phyloP scores from a whole-genome alignment of 2,329 filamentous ascomycete species.

The Cladosporium cucumerinum region DNA sequence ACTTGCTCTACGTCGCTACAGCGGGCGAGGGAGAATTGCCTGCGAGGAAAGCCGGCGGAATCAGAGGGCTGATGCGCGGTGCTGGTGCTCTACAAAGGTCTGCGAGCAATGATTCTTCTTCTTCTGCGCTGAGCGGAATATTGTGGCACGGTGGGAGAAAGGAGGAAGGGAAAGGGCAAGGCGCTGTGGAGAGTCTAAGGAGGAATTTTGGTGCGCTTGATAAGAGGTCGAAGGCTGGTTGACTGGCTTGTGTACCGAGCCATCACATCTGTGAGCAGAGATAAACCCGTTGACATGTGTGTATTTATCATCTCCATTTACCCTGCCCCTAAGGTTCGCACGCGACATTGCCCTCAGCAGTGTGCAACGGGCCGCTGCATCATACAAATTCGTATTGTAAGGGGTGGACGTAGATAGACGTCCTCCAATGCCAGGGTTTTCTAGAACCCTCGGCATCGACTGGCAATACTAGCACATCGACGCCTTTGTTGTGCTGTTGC shows the following conservation, averaged over 20 bases:
- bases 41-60: constrained; percentile 52
- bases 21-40: constrained; percentile 67
- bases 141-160: constrained; percentile 19
- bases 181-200: constrained; percentile 31
- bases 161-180: constrained; percentile 23
- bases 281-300: background rate
- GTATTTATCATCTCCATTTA: too few relatives aligned
- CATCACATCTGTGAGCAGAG: background rate
- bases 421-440: background rate
- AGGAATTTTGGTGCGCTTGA: constrained; percentile 11
- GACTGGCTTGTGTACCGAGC: background rate
- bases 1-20: constrained; percentile 83
- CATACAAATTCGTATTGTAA: background rate
- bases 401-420: accelerated
- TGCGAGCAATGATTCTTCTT: constrained; percentile 27
- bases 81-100: constrained; percentile 15
- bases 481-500: background rate
- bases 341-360: too few relatives aligned
- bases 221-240: background rate
- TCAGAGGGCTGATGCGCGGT: constrained; percentile 44
- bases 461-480: background rate
- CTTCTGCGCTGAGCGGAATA: constrained; percentile 24
- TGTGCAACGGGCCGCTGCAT: background rate
- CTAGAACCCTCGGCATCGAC: background rate
- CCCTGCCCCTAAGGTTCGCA: too few relatives aligned